Conservation (phyloP, 1,284 basidiomycete species). For the Tilletiopsis washingtonensis region DNA sequence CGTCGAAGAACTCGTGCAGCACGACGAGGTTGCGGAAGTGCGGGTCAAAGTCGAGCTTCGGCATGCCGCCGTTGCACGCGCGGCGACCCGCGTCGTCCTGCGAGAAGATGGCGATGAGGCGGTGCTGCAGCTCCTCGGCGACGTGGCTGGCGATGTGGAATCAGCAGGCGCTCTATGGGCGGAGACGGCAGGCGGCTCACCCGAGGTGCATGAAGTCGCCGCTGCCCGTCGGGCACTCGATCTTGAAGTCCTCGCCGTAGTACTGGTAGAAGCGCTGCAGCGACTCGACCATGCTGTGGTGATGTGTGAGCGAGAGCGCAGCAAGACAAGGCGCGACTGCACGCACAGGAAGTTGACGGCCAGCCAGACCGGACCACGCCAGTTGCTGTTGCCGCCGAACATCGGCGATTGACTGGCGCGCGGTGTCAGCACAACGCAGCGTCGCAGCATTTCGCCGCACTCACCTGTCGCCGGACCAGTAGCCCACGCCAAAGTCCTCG, state of each 20-base stretch:
- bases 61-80: constrained; percentile 82
- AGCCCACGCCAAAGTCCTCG: constrained; percentile 80
- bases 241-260: constrained; percentile 47
- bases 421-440: no score
- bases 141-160: no score
- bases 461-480: constrained; percentile 99
- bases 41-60: constrained; percentile 82
- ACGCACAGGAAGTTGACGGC: constrained; percentile 83
- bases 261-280: constrained; percentile 78
- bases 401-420: constrained; percentile 91
- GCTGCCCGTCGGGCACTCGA: constrained; percentile 90
- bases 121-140: constrained; percentile 93
- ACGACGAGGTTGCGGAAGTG: constrained; percentile 92
- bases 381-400: constrained; percentile 93
- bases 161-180: no score
- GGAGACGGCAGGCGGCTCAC: no score
- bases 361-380: constrained; percentile 79
- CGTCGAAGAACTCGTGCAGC: constrained; percentile 98
- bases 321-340: no score
- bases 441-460: no score
- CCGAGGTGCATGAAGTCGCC: constrained; percentile 60
- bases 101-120: constrained; percentile 92
- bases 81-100: constrained; percentile 75
- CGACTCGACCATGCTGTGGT: constrained; percentile 61
- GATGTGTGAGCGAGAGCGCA: no score